Evolutionary conservation across 768 basidiomycete genomes (phyloP).

Genomic region (Chiua virens): DNA sequence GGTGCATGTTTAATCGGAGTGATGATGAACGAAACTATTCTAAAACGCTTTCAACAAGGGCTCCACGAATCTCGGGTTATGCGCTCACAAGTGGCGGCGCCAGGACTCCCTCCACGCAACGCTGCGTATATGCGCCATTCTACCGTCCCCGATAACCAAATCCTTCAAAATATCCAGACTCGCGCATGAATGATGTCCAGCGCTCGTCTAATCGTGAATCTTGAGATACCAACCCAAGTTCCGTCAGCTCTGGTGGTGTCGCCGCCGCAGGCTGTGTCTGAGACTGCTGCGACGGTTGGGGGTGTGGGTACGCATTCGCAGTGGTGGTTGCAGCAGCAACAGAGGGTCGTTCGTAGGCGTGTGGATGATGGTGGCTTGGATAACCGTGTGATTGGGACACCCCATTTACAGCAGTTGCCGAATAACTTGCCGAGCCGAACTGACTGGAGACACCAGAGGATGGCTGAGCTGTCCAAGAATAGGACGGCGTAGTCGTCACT

Average conservation of each 20-base stretch:
- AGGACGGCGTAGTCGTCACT: conserved; percentile 13
- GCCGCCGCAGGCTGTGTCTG: conserved; percentile 1
- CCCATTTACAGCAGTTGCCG: conserved; percentile 2
- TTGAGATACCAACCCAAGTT: conserved; percentile 59
- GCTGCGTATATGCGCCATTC: background rate
- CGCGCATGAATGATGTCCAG: conserved; percentile 64
- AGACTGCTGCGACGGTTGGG: conserved; percentile 6
- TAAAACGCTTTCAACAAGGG: too few relatives aligned
- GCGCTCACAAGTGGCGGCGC: too few relatives aligned
- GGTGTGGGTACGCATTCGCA: background rate
- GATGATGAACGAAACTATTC: too few relatives aligned
- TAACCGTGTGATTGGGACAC: conserved; percentile 7
- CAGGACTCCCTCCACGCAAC: too few relatives aligned
- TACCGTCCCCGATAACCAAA: conserved; percentile 29
- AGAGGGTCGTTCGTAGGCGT: conserved; percentile 17
- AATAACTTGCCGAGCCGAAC: conserved; percentile 9
- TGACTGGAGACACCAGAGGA: conserved; percentile 1
- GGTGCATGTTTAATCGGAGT: too few relatives aligned
- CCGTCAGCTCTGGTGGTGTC: conserved; percentile 47
- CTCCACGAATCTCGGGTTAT: too few relatives aligned
- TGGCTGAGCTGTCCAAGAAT: conserved; percentile 15
- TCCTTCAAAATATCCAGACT: conserved; percentile 47
- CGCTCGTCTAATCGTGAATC: conserved; percentile 55
- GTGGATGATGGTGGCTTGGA: conserved; percentile 12
- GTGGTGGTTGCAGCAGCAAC: background rate